Evolutionary conservation across 192 early-diverging fungal genomes (phyloP).

Genomic region (Rhizophagus sp.): DNA sequence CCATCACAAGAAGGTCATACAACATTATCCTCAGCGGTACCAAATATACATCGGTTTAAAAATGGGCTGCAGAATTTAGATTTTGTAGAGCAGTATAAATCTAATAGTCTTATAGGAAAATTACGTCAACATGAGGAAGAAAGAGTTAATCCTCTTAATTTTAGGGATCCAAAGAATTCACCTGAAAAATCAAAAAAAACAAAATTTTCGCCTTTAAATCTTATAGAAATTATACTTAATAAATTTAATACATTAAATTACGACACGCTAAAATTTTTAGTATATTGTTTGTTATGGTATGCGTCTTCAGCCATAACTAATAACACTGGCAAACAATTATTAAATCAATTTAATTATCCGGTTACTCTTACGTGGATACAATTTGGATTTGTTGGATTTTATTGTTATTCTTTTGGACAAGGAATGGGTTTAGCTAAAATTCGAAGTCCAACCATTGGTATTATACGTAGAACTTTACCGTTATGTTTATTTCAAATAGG

Average conservation of each 20-base stretch:
- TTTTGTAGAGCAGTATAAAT: neutral
- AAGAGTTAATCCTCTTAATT: neutral
- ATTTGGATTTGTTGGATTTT: slow-evolving; percentile 75
- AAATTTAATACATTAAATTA: neutral
- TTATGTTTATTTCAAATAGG: slow-evolving; percentile 79
- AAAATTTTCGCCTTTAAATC: too few species aligned
- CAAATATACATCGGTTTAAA: neutral
- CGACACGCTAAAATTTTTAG: slow-evolving; percentile 59
- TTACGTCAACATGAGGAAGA: neutral
- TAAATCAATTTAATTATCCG: slow-evolving; percentile 76
- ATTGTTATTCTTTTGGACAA: slow-evolving; percentile 53
- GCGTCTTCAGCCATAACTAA: slow-evolving; percentile 79
- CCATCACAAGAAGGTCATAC: neutral
- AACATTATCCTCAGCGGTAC: neutral
- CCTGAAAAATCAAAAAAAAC: too few species aligned
- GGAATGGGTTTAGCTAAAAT: slow-evolving; percentile 53
- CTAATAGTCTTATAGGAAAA: neutral
- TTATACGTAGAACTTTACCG: slow-evolving; percentile 67
- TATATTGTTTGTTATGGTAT: slow-evolving; percentile 80
- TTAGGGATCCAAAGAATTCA: too few species aligned
- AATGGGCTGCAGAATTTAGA: neutral
- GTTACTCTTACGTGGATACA: slow-evolving; percentile 84
- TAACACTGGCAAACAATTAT: slow-evolving; percentile 80
- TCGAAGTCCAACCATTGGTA: slow-evolving; percentile 48
- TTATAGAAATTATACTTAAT: neutral